Conservation (phyloP, 306 rosid species). For the Lagenaria siceraria region DNA sequence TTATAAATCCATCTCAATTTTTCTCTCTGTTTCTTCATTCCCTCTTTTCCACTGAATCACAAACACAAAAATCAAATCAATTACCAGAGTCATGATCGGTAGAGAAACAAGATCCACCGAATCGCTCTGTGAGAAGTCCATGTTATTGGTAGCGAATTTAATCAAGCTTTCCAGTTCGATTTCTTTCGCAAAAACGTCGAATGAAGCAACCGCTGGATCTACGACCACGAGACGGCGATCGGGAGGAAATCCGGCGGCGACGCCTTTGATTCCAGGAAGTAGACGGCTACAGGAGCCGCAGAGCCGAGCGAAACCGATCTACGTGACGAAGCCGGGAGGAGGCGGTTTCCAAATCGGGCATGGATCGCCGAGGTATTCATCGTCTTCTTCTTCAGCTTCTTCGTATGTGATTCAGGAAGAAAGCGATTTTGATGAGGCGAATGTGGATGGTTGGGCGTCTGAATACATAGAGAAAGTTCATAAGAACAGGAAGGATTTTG, state of each 20-base stretch:
- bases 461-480: slow-evolving; percentile 40
- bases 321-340: slow-evolving; percentile 18
- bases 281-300: slow-evolving; percentile 32
- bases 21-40: background rate
- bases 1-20: background rate
- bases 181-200: slow-evolving; percentile 20
- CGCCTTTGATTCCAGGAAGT: background rate
- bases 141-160: slow-evolving; percentile 45
- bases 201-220: background rate
- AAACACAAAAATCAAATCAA: background rate
- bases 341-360: background rate
- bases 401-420: slow-evolving; percentile 23
- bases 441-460: slow-evolving; percentile 49
- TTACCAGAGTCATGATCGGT: slow-evolving; percentile 19
- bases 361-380: slow-evolving; percentile 2
- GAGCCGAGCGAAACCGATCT: slow-evolving; percentile 25
- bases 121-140: slow-evolving; percentile 57
- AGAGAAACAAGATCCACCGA: slow-evolving; percentile 20
- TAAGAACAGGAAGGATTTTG: slow-evolving; percentile 23
- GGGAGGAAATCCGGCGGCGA: background rate
- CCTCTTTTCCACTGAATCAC: too few relatives aligned
- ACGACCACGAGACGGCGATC: background rate
- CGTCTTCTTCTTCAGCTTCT: background rate
- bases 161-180: slow-evolving; percentile 43
- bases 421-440: slow-evolving; percentile 20